Evolutionary conservation across 345 rosid genomes (phyloP).

Genomic region (Odontarrhena argentea): DNA sequence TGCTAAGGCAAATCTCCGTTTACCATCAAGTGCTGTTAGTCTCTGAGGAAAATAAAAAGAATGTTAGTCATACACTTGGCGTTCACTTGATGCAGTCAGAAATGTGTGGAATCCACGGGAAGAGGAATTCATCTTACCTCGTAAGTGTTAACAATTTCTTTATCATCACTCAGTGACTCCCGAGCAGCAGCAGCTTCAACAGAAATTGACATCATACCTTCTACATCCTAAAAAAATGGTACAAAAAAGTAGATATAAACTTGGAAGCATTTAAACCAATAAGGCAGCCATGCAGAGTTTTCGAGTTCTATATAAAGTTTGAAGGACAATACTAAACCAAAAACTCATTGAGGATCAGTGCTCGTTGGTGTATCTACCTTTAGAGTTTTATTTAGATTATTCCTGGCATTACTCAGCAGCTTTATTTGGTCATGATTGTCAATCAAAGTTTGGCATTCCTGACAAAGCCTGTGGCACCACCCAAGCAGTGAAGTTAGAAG

Average conservation of each 20-base stretch:
- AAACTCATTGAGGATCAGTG: constrained; percentile 10
- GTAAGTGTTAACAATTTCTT: constrained; percentile 87
- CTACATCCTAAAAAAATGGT: constrained; percentile 68
- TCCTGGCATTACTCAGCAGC: constrained; percentile 93
- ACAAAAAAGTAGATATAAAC: constrained; percentile 9
- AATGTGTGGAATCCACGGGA: constrained; percentile 20
- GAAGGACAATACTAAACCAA: constrained; percentile 6
- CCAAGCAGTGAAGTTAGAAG: constrained; percentile 31
- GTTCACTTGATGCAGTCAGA: constrained; percentile 21
- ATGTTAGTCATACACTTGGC: constrained; percentile 14
- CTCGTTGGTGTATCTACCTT: constrained; percentile 50
- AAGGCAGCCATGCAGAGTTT: constrained; percentile 7
- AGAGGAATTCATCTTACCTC: constrained; percentile 59
- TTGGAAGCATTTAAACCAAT: constrained; percentile 18
- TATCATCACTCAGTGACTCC: constrained; percentile 93
- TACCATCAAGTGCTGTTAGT: constrained; percentile 97
- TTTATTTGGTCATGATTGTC: constrained; percentile 98
- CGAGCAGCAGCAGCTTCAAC: constrained; percentile 96
- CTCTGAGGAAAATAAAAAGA: constrained; percentile 52
- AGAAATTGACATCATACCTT: constrained; percentile 99
- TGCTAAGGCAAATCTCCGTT: constrained; percentile 96
- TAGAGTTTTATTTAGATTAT: constrained; percentile 83
- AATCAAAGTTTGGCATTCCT: constrained; percentile 94
- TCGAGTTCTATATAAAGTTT: constrained; percentile 1
- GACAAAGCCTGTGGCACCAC: constrained; percentile 68